Evolutionary conservation across 1,284 basidiomycete genomes (phyloP), one percentile per base, ranked within the genome.

Genomic region (Ganoderma boninense): DNA sequence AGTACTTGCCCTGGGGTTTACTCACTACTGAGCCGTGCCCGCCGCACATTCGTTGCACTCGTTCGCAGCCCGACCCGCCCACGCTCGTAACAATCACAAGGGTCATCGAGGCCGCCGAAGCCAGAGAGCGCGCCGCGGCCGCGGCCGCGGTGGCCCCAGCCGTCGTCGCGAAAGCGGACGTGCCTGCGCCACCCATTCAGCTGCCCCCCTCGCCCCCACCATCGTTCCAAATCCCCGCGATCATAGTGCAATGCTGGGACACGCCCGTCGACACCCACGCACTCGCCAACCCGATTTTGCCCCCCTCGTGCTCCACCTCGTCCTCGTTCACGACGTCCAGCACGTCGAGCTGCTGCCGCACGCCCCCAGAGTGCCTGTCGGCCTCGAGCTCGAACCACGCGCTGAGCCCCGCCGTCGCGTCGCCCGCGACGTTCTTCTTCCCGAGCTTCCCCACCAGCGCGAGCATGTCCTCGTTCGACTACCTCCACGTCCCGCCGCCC

Each of bases 171-270:
- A 35, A 57, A 13, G 23, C 29, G 29, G 16, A 32, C 56, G 56
- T 20, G 16, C 32, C 54, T 14, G 54, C 26, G 32, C 14, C n/a
- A 11, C 59, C 32, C 35, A 20, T 13, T 10, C 59, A 23, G 20
- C 35, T n/a, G 20, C 38, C 35, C 59, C n/a, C 59, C 20, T n/a
- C 60, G 18, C 60, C 60, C 23, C 13, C n/a, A 13, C 40, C 38
- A 13, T 11, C 38, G 23, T 42, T 62, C 35, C 60, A 44, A 23
- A 62, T 62, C 38, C 60, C 60, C 40, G 60, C 38, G 38, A 62
- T 62, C 23, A n/a, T 62, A 40, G 60, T 62, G n/a, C 38, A 62
- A 42, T 62, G 60, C 60, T 62, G 60, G 38, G 60, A 62, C 40
- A 40, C n/a, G 14, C 60, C 40, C 60, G 42, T n/a, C 18, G 5